Conservation (phyloP, 2,329 filamentous ascomycete species). For the Exophiala calicioides region DNA sequence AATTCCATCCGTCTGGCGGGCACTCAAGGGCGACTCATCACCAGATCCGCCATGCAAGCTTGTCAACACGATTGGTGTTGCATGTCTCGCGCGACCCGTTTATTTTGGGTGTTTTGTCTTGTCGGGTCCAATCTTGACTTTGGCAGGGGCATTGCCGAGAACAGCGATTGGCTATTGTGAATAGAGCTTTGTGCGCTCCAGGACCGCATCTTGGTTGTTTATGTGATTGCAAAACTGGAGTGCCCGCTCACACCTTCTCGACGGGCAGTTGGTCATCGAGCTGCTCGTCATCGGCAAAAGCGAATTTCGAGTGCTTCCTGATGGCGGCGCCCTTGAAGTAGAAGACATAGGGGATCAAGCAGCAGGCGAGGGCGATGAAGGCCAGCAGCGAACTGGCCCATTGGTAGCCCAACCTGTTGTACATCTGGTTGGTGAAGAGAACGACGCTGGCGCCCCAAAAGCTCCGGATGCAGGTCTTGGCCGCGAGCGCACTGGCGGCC, state of each 20-base stretch:
- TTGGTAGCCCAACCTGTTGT: slow-evolving; percentile 67
- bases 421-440: slow-evolving; percentile 82
- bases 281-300: slow-evolving; percentile 63
- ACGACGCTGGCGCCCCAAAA: slow-evolving; percentile 78
- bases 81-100: no score
- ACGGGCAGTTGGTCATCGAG: background rate
- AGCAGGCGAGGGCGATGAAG: slow-evolving; percentile 75
- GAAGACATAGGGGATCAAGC: slow-evolving; percentile 79
- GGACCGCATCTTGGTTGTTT: background rate
- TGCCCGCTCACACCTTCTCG: slow-evolving; percentile 25
- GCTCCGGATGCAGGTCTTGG: slow-evolving; percentile 85
- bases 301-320: slow-evolving; percentile 68
- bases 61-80: no score
- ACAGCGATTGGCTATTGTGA: background rate
- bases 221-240: no score
- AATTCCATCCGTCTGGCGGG: no score
- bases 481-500: slow-evolving; percentile 80
- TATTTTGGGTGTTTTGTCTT: no score
- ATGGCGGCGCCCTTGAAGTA: slow-evolving; percentile 75
- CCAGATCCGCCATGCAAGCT: no score
- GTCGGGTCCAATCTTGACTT: no score
- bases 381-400: slow-evolving; percentile 74
- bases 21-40: no score
- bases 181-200: background rate
- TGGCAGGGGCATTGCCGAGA: background rate